Conservation (phyloP, 2,329 filamentous ascomycete species). For the Cyphellophora attinorum region DNA sequence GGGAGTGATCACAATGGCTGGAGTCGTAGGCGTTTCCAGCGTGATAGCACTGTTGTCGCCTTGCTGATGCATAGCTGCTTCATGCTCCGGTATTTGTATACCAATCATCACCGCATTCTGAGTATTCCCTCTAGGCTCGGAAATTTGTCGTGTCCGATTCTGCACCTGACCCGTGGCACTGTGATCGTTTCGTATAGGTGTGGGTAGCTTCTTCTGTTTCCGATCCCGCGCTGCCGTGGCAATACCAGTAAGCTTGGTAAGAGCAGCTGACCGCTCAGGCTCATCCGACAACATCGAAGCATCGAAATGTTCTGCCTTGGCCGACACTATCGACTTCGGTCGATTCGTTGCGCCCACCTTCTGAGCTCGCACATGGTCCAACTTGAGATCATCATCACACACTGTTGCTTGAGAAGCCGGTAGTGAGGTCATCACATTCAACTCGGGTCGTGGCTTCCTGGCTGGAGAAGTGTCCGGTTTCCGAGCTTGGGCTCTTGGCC, state of each 20-base stretch:
- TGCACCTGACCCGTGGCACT: no score
- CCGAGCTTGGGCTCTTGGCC: background rate
- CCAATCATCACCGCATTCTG: conserved; percentile 36
- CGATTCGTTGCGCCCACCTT: conserved; percentile 1
- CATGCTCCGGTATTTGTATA: conserved; percentile 28
- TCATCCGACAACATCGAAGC: conserved; percentile 2
- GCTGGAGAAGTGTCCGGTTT: background rate
- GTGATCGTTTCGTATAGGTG: conserved; percentile 1
- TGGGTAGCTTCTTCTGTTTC: background rate
- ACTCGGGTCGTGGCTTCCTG: conserved; percentile 24
- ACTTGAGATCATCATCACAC: background rate
- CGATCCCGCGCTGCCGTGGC: background rate
- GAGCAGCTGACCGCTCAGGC: background rate
- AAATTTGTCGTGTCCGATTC: no score
- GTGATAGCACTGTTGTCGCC: conserved; percentile 20
- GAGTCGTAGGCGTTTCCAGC: conserved; percentile 31
- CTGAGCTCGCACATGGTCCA: background rate
- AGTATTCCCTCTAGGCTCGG: no score
- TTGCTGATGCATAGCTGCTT: conserved; percentile 17
- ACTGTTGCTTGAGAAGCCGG: conserved; percentile 10
- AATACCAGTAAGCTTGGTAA: background rate
- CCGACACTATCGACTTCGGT: conserved; percentile 12
- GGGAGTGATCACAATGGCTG: conserved; percentile 37
- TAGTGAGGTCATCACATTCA: conserved; percentile 36
- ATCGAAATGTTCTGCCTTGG: conserved; percentile 13